Evolutionary conservation across 139 green algal genomes (phyloP).

Genomic region (Chlorella ohadii): DNA sequence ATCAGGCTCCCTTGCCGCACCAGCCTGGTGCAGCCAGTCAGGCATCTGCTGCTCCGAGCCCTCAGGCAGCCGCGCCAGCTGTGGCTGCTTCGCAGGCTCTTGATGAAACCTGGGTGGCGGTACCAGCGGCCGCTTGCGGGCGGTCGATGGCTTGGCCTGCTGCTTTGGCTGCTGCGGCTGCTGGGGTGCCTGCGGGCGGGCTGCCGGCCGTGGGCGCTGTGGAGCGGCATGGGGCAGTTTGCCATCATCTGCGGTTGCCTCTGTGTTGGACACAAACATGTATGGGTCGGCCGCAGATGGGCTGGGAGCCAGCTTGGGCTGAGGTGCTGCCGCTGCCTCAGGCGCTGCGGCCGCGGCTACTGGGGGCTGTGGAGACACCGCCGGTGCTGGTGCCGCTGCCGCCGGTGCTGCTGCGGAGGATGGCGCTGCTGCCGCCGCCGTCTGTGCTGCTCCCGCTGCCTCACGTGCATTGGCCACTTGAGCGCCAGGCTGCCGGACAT

Average conservation of each 20-base stretch:
- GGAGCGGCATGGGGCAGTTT: background rate
- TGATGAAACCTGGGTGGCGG: slow-evolving; percentile 1
- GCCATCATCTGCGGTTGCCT: background rate
- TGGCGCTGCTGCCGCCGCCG: background rate
- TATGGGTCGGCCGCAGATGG: background rate
- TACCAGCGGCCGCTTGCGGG: background rate
- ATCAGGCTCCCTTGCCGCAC: background rate
- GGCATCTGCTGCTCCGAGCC: background rate
- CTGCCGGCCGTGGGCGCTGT: background rate
- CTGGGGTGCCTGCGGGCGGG: too few relatives aligned
- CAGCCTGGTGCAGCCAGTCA: background rate
- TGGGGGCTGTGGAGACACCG: background rate
- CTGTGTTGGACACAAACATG: slow-evolving; percentile 1
- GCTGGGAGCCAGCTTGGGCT: too few relatives aligned
- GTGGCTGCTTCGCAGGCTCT: background rate
- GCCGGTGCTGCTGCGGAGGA: background rate
- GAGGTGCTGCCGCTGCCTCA: background rate
- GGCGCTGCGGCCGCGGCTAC: background rate
- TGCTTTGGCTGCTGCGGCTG: background rate
- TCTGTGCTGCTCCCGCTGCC: background rate
- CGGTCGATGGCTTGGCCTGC: background rate
- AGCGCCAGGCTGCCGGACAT: too few relatives aligned
- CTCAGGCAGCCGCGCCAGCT: background rate
- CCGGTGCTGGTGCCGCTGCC: background rate
- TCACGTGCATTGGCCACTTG: too few relatives aligned